Conservation (phyloP, 139 green algal genomes). For the Tetradesmus obliquus region DNA sequence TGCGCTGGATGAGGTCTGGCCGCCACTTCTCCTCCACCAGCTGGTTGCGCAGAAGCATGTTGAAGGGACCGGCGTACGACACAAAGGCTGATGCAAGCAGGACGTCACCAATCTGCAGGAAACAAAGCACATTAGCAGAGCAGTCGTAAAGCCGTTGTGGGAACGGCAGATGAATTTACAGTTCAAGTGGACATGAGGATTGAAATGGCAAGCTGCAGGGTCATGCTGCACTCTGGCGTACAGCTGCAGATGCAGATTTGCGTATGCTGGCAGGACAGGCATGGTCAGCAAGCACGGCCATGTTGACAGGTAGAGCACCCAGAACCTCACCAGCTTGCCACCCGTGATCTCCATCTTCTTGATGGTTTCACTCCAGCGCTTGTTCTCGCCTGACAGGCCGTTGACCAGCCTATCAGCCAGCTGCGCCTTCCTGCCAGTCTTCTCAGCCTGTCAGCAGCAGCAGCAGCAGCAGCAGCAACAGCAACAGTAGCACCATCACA, state of each 20-base stretch:
- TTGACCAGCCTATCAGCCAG: constrained; percentile 92
- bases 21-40: constrained; percentile 84
- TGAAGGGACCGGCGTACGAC: constrained; percentile 91
- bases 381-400: constrained; percentile 88
- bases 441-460: constrained; percentile 76
- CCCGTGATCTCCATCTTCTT: constrained; percentile 69
- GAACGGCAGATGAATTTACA: too few species aligned
- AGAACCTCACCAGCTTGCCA: constrained; percentile 54
- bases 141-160: not conserved
- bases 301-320: too few species aligned
- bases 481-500: not conserved
- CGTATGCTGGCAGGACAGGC: too few species aligned
- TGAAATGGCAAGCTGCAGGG: too few species aligned
- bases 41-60: constrained; percentile 76
- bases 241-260: too few species aligned
- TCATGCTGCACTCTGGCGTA: too few species aligned
- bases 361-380: constrained; percentile 89
- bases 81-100: constrained; percentile 89
- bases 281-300: too few species aligned
- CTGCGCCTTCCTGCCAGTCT: constrained; percentile 84
- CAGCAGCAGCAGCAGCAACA: not conserved
- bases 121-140: not conserved
- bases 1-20: constrained; percentile 76
- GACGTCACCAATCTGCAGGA: constrained; percentile 80
- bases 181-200: too few species aligned